Conservation (phyloP, 2,329 filamentous ascomycete species). For the Alternaria triticina region DNA sequence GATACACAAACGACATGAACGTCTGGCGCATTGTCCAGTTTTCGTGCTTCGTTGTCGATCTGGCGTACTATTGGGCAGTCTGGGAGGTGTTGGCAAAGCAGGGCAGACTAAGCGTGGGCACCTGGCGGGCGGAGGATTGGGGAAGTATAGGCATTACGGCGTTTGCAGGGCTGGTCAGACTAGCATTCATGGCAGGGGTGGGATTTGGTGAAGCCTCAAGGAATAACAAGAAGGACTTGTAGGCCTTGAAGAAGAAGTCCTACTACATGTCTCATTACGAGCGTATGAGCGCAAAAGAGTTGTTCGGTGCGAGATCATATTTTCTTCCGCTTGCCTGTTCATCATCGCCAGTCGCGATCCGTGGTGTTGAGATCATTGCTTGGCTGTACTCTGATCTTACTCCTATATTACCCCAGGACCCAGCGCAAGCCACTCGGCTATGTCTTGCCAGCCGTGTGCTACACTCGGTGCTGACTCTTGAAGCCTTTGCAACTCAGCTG, state of each 20-base stretch:
- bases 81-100: conserved; percentile 23
- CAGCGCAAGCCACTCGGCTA: neutral
- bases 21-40: conserved; percentile 32
- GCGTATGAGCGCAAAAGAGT: neutral
- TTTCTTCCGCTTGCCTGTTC: neutral
- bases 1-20: conserved; percentile 28
- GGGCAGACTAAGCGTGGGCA: conserved; percentile 14
- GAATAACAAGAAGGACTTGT: neutral
- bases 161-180: conserved; percentile 26
- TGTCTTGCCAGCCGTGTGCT: neutral
- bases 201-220: conserved; percentile 16
- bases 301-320: neutral
- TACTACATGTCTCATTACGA: neutral
- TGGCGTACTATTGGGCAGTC: conserved; percentile 28
- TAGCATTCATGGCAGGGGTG: conserved; percentile 27
- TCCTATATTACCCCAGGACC: neutral
- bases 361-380: neutral
- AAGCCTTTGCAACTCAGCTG: conserved; percentile 27
- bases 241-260: neutral
- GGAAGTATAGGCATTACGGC: conserved; percentile 42
- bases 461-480: neutral
- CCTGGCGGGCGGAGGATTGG: conserved; percentile 36
- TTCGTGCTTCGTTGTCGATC: conserved; percentile 28
- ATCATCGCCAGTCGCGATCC: neutral
- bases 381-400: neutral